These are phyloP conservation scores for Chaetomiaceae sp. DNA, from an alignment of 2,329 filamentous ascomycete species.

Conservation along the genomic window DNA sequence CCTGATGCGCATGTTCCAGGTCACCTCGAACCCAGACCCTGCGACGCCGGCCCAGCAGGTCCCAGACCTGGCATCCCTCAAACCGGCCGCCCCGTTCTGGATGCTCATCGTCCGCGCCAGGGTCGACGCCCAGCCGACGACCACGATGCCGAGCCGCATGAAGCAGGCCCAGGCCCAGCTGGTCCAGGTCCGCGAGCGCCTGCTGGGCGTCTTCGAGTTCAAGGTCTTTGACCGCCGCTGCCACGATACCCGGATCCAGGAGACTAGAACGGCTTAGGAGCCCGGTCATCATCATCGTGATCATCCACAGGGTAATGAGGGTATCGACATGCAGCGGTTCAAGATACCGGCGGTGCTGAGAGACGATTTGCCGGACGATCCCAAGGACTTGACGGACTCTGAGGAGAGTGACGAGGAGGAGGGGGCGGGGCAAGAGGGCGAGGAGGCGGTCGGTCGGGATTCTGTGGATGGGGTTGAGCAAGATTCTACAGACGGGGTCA, in stretches of 20 bases:
- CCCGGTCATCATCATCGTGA: neutral
- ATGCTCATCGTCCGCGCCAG: slow-evolving; percentile 51
- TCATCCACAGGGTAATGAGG: too few relatives aligned
- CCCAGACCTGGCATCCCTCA: slow-evolving; percentile 41
- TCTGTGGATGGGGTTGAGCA: too few relatives aligned
- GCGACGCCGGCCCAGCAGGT: slow-evolving; percentile 31
- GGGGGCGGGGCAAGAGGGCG: too few relatives aligned
- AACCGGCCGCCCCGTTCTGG: slow-evolving; percentile 50
- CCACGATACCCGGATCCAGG: slow-evolving; percentile 46
- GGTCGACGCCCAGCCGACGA: slow-evolving; percentile 46
- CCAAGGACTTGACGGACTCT: too few relatives aligned
- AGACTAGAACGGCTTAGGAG: slow-evolving; percentile 15
- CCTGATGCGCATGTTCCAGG: slow-evolving; percentile 39
- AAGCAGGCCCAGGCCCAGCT: slow-evolving; percentile 52
- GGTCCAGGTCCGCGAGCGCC: slow-evolving; percentile 40
- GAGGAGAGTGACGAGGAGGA: too few relatives aligned
- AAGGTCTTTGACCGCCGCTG: slow-evolving; percentile 48
- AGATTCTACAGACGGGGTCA: too few relatives aligned
- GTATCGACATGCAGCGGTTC: too few relatives aligned
- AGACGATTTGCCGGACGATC: too few relatives aligned
- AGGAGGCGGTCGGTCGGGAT: too few relatives aligned
- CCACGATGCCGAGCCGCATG: slow-evolving; percentile 44
- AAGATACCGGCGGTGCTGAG: too few relatives aligned
- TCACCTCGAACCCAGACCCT: slow-evolving; percentile 27
- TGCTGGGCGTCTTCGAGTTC: slow-evolving; percentile 52